Evolutionary conservation across 2,329 filamentous ascomycete species (phyloP), one percentile per base, ranked within the genome.

Genomic region (Leptodontidium sp.): DNA sequence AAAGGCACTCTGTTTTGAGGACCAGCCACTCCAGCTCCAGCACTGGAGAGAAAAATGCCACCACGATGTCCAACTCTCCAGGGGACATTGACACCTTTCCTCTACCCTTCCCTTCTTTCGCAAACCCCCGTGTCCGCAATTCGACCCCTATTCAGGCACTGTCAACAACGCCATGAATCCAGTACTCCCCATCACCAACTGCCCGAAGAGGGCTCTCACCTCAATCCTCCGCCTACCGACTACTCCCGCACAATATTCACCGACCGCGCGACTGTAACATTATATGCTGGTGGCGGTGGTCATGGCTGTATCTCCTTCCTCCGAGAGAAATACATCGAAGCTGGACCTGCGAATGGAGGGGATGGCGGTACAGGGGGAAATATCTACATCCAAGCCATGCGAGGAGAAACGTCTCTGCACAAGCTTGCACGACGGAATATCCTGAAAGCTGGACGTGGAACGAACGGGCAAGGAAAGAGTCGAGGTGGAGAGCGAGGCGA

Each of bases 261-360:
- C 66, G 96, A 99, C 81, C 91, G 93, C 78, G 94, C 94, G 66
- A 88, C 88, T 8, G 81, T 98, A 35, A 92, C 88, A 0, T 81
- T 98, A 2, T 87, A 91, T 74, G 92, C 94, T 21, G 96, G 96
- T 9, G 82, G 85, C 1, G 96, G 96, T 32, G 96, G 96, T 9
- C 90, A 96, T 77, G 96, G 96, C 71, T 99, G 96, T 78, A 93
- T 98, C 62, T 96, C 96, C 0, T 99, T 98, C 78, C 83, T 97
- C 53, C 91, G 95, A 24, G 96, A 99, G 76, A 95, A 95, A 71
- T 98, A 92, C 80, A 85, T 98, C 38, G 88, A 90, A 55, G 90
- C 97, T 72, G 96, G 96, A 0, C 96, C 96, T 12, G 89, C 96
- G 11, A 98, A 99, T 79, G 96, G 96, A 61, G 96, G 96, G 69